Base-by-base conservation (phyloP, 2,329 filamentous ascomycete species). In the Fusarium sulawesiense region DNA sequence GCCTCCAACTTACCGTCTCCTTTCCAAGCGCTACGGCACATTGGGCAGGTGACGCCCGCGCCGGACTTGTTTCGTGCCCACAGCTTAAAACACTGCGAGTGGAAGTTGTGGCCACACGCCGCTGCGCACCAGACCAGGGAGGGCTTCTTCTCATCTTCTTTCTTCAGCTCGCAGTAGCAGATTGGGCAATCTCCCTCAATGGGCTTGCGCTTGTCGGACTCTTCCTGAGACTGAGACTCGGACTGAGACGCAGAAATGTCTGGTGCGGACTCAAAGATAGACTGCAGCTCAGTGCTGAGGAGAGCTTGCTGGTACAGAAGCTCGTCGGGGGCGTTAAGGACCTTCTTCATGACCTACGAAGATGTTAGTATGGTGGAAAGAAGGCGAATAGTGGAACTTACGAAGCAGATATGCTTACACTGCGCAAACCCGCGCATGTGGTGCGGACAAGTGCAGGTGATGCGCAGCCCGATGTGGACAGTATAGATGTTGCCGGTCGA, bases 401-500 rank as follows among this genome's bases (percentile, higher is more conserved):
- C 86, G 73, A 89, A 92, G 45, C 91, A 65, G 27, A 89, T 80
- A 70, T 92, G 90, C 73, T 92, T 92, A 84, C 89, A 91, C 65
- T 89, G 87, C 32, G 87, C 83, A 1, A 87, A 86, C 37, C 83
- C 86, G 34, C 82, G 82, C 27, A 63, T 71, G 2, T 82, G 83
- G 60, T 89, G 84, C 1, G 88, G 87, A 64, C 89, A 91, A 50
- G 83, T 80, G 75, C 89, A 91, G 0, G 71, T 79, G 0, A 88
- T 86, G 20, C 82, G 72, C n/a, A 81, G 81, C 5, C 80, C 79
- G 55, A 92, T 84, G 34, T 78, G 78, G 32, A 91, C 84, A 1
- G 78, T 85, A 76, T 92, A 92, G 60, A 92, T 82, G 68, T 91
- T 91, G 18, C 89, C 89, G 2, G 88, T 91, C 12, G 87, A 87